These are phyloP conservation scores for Candolleomyces aberdarensis DNA, from an alignment of 768 basidiomycete genomes.

Conservation along the genomic window DNA sequence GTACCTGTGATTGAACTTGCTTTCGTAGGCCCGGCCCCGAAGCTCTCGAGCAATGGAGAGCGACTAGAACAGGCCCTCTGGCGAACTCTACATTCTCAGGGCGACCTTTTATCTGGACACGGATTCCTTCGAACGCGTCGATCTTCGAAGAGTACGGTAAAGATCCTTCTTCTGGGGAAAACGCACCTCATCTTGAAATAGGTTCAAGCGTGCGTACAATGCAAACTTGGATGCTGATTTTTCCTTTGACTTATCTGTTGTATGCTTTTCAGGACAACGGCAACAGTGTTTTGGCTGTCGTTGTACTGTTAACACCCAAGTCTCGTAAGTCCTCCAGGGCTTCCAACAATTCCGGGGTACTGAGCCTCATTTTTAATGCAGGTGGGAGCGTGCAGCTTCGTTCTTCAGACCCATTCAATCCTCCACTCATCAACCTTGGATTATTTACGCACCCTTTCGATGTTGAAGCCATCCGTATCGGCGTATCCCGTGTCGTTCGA, in stretches of 20 bases:
- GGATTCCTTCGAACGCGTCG: conserved; percentile 4
- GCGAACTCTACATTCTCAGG: background rate
- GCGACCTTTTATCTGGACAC: background rate
- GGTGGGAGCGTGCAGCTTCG: conserved; percentile 9
- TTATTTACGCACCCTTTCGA: conserved; percentile 12
- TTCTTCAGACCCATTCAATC: conserved; percentile 11
- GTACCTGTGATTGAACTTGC: too few species aligned
- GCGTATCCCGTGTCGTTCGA: background rate
- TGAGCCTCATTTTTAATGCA: too few species aligned
- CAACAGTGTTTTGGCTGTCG: background rate
- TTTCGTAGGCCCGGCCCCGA: too few species aligned
- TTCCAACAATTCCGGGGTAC: too few species aligned
- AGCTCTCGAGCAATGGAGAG: conserved; percentile 11
- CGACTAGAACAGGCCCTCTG: conserved; percentile 12
- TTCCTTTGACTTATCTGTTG: too few species aligned
- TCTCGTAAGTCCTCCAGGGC: background rate
- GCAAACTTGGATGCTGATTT: background rate
- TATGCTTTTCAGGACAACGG: background rate
- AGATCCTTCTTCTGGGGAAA: conserved; percentile 9
- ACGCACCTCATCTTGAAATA: conserved; percentile 9
- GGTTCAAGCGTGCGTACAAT: conserved; percentile 2
- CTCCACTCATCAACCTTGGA: conserved; percentile 8
- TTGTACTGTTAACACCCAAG: background rate
- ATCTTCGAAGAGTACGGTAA: conserved; percentile 1
- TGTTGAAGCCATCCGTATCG: background rate